Evolutionary conservation across 2,329 filamentous ascomycete genomes (phyloP).

Genomic region (Arthrobotrys musiformis): DNA sequence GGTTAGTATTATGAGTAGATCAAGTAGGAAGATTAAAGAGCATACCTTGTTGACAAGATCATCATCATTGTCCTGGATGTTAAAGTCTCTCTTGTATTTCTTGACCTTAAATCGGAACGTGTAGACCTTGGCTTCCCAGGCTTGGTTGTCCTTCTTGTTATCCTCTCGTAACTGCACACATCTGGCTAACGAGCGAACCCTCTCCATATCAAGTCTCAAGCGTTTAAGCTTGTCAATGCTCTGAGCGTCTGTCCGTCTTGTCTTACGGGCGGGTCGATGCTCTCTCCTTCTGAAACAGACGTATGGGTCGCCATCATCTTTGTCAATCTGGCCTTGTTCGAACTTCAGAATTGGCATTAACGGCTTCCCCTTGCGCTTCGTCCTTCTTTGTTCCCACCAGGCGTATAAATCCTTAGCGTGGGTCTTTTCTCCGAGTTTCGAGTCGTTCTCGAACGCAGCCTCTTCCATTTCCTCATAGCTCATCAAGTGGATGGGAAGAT

Average conservation of each 20-base stretch:
- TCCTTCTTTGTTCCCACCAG: slow-evolving; percentile 80
- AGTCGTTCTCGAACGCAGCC: slow-evolving; percentile 49
- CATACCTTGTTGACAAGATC: slow-evolving; percentile 92
- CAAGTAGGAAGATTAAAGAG: neutral
- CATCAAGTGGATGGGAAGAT: slow-evolving; percentile 85
- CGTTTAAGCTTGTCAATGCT: slow-evolving; percentile 94
- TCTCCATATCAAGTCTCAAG: slow-evolving; percentile 88
- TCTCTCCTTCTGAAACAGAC: slow-evolving; percentile 97
- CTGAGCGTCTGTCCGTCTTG: slow-evolving; percentile 89
- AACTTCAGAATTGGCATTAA: slow-evolving; percentile 87
- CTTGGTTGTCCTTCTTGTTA: slow-evolving; percentile 79
- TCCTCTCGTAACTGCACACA: slow-evolving; percentile 83
- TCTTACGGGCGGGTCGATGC: slow-evolving; percentile 93
- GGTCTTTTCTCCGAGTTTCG: slow-evolving; percentile 42
- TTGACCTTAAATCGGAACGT: slow-evolving; percentile 84
- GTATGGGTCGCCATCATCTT: slow-evolving; percentile 94
- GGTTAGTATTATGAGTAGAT: slow-evolving; percentile 58
- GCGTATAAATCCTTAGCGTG: slow-evolving; percentile 49
- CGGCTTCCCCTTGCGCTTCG: slow-evolving; percentile 74
- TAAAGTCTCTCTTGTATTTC: slow-evolving; percentile 85
- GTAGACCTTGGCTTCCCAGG: slow-evolving; percentile 80
- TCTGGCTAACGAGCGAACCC: slow-evolving; percentile 81
- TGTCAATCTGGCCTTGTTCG: slow-evolving; percentile 85
- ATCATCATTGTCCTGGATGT: slow-evolving; percentile 92
- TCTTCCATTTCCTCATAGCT: slow-evolving; percentile 79